These are phyloP conservation scores for Fomes fomentarius DNA, from an alignment of 1,284 basidiomycete genomes.

Conservation along the genomic window DNA sequence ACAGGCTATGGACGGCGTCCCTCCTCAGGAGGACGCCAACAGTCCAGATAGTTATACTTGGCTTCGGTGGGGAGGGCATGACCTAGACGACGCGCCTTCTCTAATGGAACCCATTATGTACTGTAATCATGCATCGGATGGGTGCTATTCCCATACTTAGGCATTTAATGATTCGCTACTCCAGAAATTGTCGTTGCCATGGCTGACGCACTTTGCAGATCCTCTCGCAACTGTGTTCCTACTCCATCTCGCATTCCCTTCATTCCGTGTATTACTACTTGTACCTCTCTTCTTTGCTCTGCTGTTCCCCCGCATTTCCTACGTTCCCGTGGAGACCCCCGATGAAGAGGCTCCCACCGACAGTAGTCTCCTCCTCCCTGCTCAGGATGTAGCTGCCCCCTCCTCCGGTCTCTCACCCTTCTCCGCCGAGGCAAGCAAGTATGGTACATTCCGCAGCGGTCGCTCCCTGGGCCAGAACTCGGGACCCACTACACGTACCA, in stretches of 20 bases:
- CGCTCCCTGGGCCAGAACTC: conserved; percentile 55
- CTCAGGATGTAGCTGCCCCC: conserved; percentile 42
- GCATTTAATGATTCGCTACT: neutral
- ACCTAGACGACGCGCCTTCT: no score
- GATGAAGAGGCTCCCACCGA: conserved; percentile 48
- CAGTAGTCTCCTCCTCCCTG: conserved; percentile 56
- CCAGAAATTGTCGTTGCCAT: no score
- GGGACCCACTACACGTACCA: conserved; percentile 58
- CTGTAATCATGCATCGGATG: no score
- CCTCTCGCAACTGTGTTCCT: conserved; percentile 46
- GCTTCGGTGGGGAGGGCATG: no score
- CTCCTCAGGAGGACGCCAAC: no score
- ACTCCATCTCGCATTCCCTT: conserved; percentile 64
- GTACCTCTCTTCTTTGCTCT: conserved; percentile 60
- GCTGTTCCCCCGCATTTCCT: conserved; percentile 59
- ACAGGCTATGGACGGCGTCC: no score
- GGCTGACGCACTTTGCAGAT: conserved; percentile 22
- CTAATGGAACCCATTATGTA: no score
- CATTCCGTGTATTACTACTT: conserved; percentile 67
- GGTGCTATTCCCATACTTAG: no score
- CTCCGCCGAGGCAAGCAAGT: conserved; percentile 57
- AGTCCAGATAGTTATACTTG: no score
- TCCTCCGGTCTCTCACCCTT: conserved; percentile 52
- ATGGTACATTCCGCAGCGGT: conserved; percentile 70
- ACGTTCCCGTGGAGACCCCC: conserved; percentile 50